phyloP scores from a whole-genome alignment of 371 early-diverging fungal species.

The Rhizopus sp. region DNA sequence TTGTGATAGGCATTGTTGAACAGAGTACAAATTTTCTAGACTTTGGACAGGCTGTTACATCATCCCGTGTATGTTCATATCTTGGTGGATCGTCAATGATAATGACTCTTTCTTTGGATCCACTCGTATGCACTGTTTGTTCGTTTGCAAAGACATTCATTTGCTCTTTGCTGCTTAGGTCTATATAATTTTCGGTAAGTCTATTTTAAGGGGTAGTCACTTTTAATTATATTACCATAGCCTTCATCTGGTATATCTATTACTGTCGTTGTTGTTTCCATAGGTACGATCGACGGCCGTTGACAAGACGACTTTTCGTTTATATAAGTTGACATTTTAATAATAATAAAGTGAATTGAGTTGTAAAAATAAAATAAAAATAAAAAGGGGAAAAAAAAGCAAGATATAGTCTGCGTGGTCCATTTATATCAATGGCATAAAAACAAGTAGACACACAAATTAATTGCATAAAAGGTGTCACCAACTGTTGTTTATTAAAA shows the following conservation, averaged over 20 bases:
- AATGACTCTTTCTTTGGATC: slow-evolving; percentile 18
- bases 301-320: too few relatives aligned
- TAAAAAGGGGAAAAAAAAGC: too few relatives aligned
- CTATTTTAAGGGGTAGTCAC: background rate
- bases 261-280: background rate
- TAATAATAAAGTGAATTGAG: too few relatives aligned
- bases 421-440: too few relatives aligned
- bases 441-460: too few relatives aligned
- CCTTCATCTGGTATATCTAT: background rate
- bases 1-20: background rate
- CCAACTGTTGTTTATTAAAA: background rate
- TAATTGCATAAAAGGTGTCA: background rate
- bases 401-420: too few relatives aligned
- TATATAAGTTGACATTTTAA: too few relatives aligned
- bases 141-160: background rate
- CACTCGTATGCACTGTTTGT: background rate
- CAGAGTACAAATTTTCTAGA: background rate
- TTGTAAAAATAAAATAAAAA: too few relatives aligned
- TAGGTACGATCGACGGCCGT: background rate
- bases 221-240: background rate
- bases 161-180: background rate
- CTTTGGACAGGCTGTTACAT: background rate
- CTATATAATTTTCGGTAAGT: background rate
- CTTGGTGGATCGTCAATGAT: slow-evolving; percentile 17
- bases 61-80: slow-evolving; percentile 1